A percentile compares a stretch with the other conserved stretches of the same genome.
Evolutionary conservation across 2,329 filamentous ascomycete genomes (phyloP).

Genomic region (Neofusicoccum umdonicola): DNA sequence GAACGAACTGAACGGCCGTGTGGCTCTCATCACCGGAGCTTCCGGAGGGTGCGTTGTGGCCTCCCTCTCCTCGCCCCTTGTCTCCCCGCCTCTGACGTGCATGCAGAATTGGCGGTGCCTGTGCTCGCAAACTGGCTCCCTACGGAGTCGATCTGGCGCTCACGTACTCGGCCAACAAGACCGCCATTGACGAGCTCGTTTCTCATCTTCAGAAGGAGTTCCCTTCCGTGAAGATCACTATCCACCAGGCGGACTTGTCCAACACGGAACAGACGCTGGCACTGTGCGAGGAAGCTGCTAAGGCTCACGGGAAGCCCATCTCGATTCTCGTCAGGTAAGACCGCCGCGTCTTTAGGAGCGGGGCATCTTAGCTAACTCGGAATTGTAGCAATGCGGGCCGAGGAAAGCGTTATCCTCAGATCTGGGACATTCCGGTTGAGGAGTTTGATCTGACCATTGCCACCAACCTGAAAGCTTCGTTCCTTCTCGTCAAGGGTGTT

Average conservation of each 20-base stretch:
- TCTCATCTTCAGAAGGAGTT: slow-evolving; percentile 38
- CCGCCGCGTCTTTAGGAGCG: slow-evolving; percentile 28
- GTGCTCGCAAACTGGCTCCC: slow-evolving; percentile 54
- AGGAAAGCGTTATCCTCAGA: slow-evolving; percentile 57
- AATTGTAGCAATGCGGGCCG: slow-evolving; percentile 58
- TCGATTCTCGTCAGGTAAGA: slow-evolving; percentile 56
- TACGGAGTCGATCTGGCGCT: slow-evolving; percentile 57
- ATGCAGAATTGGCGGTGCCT: slow-evolving; percentile 59
- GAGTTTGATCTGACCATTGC: slow-evolving; percentile 64
- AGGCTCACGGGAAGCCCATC: slow-evolving; percentile 53
- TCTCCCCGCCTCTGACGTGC: not conserved
- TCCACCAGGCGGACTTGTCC: slow-evolving; percentile 59
- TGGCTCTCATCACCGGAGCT: slow-evolving; percentile 61
- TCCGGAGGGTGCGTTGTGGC: slow-evolving; percentile 54
- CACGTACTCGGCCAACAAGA: slow-evolving; percentile 56
- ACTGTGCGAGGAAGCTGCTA: slow-evolving; percentile 56
- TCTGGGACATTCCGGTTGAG: slow-evolving; percentile 58
- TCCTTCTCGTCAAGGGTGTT: slow-evolving; percentile 59
- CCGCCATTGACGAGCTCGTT: slow-evolving; percentile 47
- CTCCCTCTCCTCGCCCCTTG: not conserved
- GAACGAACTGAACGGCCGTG: slow-evolving; percentile 48
- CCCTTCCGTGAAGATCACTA: slow-evolving; percentile 44
- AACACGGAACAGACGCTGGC: slow-evolving; percentile 52
- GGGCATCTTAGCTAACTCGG: not conserved
- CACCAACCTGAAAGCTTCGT: slow-evolving; percentile 62